These are phyloP conservation scores for Penicillium chermesinum DNA, from an alignment of 495 filamentous ascomycete species.

Conservation along the genomic window DNA sequence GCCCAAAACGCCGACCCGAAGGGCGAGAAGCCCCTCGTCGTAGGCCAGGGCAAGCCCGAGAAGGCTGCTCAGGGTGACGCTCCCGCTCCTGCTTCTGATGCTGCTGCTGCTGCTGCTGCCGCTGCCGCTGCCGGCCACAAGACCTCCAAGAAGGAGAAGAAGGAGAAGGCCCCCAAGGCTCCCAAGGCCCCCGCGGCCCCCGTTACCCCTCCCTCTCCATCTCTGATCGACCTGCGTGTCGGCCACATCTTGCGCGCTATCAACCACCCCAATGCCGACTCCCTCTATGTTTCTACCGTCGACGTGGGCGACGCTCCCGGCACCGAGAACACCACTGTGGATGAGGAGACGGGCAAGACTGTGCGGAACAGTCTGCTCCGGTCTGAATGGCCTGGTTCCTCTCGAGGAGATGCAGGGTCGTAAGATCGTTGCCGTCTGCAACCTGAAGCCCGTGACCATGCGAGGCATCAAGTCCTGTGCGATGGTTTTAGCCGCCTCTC, in stretches of 20 bases:
- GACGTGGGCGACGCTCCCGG: slow-evolving; percentile 85
- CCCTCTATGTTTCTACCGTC: slow-evolving; percentile 93
- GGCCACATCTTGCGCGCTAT: slow-evolving; percentile 94
- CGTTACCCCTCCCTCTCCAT: slow-evolving; percentile 68
- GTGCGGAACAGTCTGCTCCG: slow-evolving; percentile 94
- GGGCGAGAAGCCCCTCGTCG: slow-evolving; percentile 33
- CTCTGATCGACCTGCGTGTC: slow-evolving; percentile 87
- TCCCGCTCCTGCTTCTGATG: too few relatives aligned
- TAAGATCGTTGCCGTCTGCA: slow-evolving; percentile 92
- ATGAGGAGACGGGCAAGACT: slow-evolving; percentile 78
- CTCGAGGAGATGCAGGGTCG: slow-evolving; percentile 93
- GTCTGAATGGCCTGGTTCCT: slow-evolving; percentile 86
- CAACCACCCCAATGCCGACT: slow-evolving; percentile 95
- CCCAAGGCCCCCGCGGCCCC: slow-evolving; percentile 60
- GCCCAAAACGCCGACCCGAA: slow-evolving; percentile 39
- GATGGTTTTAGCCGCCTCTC: slow-evolving; percentile 96
- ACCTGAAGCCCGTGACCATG: slow-evolving; percentile 98
- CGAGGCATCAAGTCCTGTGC: slow-evolving; percentile 90
- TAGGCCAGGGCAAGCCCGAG: slow-evolving; percentile 49
- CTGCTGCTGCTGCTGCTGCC: slow-evolving; percentile 36
- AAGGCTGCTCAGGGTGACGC: slow-evolving; percentile 26
- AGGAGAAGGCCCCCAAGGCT: slow-evolving; percentile 68
- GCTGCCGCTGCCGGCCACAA: slow-evolving; percentile 38
- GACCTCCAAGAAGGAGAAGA: slow-evolving; percentile 58
- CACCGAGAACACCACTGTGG: slow-evolving; percentile 70